Percentiles rank a stretch among this genome's conserved stretches.
Conservation (phyloP, 2,329 filamentous ascomycete genomes). For the Colletotrichum spaethianum region DNA sequence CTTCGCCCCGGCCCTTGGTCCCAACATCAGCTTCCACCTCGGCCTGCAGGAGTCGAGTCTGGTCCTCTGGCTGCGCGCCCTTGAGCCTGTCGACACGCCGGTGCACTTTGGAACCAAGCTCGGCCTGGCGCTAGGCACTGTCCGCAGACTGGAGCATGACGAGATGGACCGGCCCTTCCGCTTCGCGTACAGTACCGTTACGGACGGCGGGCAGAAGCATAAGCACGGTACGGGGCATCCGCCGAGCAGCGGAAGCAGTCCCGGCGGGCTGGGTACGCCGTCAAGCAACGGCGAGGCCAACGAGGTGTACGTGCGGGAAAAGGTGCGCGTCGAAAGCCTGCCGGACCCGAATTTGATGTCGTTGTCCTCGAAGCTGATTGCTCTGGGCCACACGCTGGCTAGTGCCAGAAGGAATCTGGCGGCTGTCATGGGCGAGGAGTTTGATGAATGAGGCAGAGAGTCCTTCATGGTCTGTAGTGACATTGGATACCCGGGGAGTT, state of each 20-base stretch:
- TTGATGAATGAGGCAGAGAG: conserved; percentile 48
- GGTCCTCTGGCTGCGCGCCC: conserved; percentile 77
- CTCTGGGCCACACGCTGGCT: conserved; percentile 80
- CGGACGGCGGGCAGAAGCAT: conserved; percentile 43
- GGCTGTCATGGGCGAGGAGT: conserved; percentile 79
- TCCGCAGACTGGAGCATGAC: conserved; percentile 78
- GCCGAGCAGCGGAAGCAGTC: conserved; percentile 21
- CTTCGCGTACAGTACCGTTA: conserved; percentile 60
- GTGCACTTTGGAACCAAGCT: conserved; percentile 76
- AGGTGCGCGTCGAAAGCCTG: conserved; percentile 84
- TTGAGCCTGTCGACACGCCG: conserved; percentile 77
- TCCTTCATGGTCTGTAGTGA: not conserved
- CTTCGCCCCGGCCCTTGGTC: conserved; percentile 62
- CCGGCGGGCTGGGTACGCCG: conserved; percentile 29
- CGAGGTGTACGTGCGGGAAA: conserved; percentile 89
- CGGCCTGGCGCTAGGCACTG: conserved; percentile 77
- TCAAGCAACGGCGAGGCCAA: conserved; percentile 47
- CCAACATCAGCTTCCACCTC: conserved; percentile 81
- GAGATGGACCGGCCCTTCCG: conserved; percentile 84
- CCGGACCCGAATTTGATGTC: conserved; percentile 90
- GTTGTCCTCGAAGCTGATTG: conserved; percentile 85
- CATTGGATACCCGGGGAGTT: conserved; percentile 46
- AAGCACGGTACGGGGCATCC: conserved; percentile 32
- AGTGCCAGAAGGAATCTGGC: conserved; percentile 80
- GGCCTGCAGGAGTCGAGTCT: conserved; percentile 79